These are phyloP conservation scores for Sophora flavescens DNA, from an alignment of 306 rosid species.

Conservation along the genomic window DNA sequence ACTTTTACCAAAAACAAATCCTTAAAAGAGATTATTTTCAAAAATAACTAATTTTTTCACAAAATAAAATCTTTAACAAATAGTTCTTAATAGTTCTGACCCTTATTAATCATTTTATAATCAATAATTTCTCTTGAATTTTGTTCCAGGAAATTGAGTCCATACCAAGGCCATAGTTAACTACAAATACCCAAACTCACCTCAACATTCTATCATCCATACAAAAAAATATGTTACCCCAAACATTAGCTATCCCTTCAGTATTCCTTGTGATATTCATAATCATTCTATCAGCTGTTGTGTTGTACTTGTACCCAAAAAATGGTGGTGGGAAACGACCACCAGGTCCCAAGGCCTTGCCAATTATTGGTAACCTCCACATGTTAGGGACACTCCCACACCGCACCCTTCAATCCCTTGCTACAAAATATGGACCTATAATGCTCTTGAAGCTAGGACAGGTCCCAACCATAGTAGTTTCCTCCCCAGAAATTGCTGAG, in stretches of 20 bases:
- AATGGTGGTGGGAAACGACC: slow-evolving; percentile 25
- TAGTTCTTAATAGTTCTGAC: no score
- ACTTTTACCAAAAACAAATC: no score
- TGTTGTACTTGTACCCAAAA: neutral
- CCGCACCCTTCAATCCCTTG: slow-evolving; percentile 37
- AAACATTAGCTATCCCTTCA: neutral
- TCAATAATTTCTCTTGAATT: no score
- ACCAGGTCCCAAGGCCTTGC: slow-evolving; percentile 59
- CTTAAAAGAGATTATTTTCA: no score
- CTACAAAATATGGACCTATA: slow-evolving; percentile 50
- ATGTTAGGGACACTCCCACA: slow-evolving; percentile 47
- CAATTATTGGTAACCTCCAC: slow-evolving; percentile 57
- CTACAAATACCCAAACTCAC: neutral
- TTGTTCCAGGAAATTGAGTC: no score
- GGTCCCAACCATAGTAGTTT: slow-evolving; percentile 28
- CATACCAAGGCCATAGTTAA: no score
- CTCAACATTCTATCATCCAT: neutral
- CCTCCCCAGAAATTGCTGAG: slow-evolving; percentile 51
- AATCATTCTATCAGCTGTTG: neutral
- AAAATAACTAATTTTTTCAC: no score
- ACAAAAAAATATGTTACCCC: neutral
- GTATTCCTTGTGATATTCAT: neutral
- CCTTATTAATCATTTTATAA: no score
- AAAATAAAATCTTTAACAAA: no score
- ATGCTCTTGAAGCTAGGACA: slow-evolving; percentile 46